Percentiles rank a stretch among this genome's conserved stretches.
These are phyloP conservation scores for Diaporthe citriasiana DNA, from an alignment of 2,329 filamentous ascomycete species.

Conservation along the genomic window DNA sequence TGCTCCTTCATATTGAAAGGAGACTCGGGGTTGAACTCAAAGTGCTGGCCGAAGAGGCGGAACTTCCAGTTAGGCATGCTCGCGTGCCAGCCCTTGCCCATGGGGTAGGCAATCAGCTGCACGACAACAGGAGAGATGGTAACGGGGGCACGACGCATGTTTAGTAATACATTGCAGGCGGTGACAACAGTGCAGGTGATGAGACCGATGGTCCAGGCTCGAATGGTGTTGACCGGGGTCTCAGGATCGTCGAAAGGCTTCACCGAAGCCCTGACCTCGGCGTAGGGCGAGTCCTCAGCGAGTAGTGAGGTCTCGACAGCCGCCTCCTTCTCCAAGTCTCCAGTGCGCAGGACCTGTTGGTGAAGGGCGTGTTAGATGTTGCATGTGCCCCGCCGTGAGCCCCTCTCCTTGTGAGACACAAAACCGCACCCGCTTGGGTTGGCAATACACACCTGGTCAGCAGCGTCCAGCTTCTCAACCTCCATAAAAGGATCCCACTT, in stretches of 20 bases:
- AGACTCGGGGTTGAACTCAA: conserved; percentile 55
- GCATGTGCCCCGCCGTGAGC: not conserved
- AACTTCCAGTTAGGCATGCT: conserved; percentile 51
- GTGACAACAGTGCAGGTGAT: conserved; percentile 71
- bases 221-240: conserved; percentile 69
- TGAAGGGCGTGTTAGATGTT: not conserved
- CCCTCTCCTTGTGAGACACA: conserved; percentile 57
- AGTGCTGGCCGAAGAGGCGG: conserved; percentile 50
- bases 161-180: conserved; percentile 68
- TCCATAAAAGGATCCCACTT: conserved; percentile 71
- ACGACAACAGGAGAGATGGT: conserved; percentile 67
- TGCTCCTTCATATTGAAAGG: conserved; percentile 64
- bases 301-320: conserved; percentile 60
- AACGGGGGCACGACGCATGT: conserved; percentile 64
- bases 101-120: conserved; percentile 67
- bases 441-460: conserved; percentile 60
- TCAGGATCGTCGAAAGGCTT: conserved; percentile 64
- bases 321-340: conserved; percentile 38
- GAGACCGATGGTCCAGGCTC: conserved; percentile 71
- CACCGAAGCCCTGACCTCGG: conserved; percentile 63
- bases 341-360: conserved; percentile 31
- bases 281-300: conserved; percentile 70
- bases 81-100: conserved; percentile 49
- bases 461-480: conserved; percentile 64
- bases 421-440: conserved; percentile 48